These are phyloP conservation scores for Calycina marina DNA, from an alignment of 2,329 filamentous ascomycete species.

Conservation along the genomic window DNA sequence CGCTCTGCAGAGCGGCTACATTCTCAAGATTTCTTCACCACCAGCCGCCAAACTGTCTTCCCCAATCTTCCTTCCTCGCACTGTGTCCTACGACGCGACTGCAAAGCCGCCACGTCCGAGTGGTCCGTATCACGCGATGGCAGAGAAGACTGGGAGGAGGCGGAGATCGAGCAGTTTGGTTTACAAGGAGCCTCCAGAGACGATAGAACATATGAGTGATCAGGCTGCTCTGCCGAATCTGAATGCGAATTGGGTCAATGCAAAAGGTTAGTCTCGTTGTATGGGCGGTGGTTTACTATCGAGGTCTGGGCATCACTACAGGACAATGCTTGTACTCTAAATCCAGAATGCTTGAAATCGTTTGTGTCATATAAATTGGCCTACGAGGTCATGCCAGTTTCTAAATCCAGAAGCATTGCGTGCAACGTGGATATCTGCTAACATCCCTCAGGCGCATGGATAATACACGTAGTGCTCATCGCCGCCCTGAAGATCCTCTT, in stretches of 20 bases:
- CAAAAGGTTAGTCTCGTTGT: constrained; percentile 60
- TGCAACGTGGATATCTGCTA: no score
- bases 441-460: constrained; percentile 67
- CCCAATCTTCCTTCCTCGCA: constrained; percentile 70
- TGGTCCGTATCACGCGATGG: constrained; percentile 34
- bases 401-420: no score
- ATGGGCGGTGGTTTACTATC: background rate
- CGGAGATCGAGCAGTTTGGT: constrained; percentile 94
- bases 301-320: constrained; percentile 1
- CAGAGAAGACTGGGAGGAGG: constrained; percentile 57
- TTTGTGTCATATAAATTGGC: no score
- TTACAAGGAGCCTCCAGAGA: constrained; percentile 93
- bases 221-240: constrained; percentile 88
- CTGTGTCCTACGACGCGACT: constrained; percentile 82
- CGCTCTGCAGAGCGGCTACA: constrained; percentile 20
- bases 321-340: background rate
- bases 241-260: constrained; percentile 98
- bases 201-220: constrained; percentile 93
- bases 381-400: no score
- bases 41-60: constrained; percentile 96
- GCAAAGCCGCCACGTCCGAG: constrained; percentile 53
- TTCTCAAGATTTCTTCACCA: constrained; percentile 21
- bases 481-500: constrained; percentile 86
- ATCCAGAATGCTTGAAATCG: no score
- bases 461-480: constrained; percentile 91